Evolutionary conservation across 1,284 basidiomycete genomes (phyloP).

Genomic region (Ceratorhiza oryzae-sativae): DNA sequence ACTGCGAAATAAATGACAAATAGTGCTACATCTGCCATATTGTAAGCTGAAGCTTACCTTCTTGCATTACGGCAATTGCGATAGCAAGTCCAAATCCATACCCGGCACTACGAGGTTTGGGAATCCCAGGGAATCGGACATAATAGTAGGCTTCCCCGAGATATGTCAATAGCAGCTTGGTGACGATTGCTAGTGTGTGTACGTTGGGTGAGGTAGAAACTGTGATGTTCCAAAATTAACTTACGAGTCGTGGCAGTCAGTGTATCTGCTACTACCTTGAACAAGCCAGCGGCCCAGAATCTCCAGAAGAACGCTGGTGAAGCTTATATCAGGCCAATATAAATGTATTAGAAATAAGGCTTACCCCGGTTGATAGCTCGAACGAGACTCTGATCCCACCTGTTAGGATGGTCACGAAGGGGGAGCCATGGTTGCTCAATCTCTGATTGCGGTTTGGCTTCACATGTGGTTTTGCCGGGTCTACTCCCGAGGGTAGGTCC

Average conservation of each 20-base stretch:
- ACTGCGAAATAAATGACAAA: background rate
- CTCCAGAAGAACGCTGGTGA: constrained; percentile 29
- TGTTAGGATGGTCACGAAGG: constrained; percentile 31
- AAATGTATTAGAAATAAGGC: background rate
- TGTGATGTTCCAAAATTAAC: background rate
- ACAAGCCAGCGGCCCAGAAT: constrained; percentile 31
- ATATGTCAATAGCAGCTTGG: constrained; percentile 34
- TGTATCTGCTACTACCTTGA: constrained; percentile 25
- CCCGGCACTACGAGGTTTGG: constrained; percentile 19
- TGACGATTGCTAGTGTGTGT: constrained; percentile 21
- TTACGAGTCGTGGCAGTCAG: constrained; percentile 35
- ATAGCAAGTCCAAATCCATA: constrained; percentile 29
- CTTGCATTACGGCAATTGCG: constrained; percentile 31
- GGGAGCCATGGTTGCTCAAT: constrained; percentile 22
- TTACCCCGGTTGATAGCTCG: constrained; percentile 36
- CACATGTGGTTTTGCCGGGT: background rate
- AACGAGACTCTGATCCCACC: constrained; percentile 36
- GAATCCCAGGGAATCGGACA: constrained; percentile 12
- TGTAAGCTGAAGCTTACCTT: constrained; percentile 2
- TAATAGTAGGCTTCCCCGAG: constrained; percentile 36
- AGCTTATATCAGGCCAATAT: background rate
- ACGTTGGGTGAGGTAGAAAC: too few species aligned
- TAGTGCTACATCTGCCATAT: background rate
- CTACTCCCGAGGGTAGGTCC: background rate
- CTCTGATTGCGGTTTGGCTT: background rate